Evolutionary conservation across 345 rosid genomes (phyloP), one percentile per base, ranked within the genome.

Genomic region (Anacardium occidentale): DNA sequence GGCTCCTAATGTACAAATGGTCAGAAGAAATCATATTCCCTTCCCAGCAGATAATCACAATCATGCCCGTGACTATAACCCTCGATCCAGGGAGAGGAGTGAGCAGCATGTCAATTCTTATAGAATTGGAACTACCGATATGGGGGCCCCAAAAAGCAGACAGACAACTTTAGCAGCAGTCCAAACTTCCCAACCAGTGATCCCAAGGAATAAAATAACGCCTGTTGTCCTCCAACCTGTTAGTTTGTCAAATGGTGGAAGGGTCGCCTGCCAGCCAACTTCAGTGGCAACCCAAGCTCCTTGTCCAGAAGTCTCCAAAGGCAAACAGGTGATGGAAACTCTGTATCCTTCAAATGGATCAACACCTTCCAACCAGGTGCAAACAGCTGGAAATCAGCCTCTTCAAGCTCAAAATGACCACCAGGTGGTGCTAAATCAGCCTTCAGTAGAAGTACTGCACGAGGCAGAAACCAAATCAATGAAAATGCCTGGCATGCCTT

Each of bases 1-100:
- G 63, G 95, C 91, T 40, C 98, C 97, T n/a, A 66, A 77, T 68
- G 84, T 86, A 66, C 88, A 80, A 44, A 91, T 93, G 97, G 82
- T 91, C 42, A 77, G 80, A 75, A 83, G 98, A 83, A 92, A 83
- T 24, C 80, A 76, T 76, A 68, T 88, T 69, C 81, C 88, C 52
- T 60, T 81, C 63, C 95, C 85, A 37, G 74, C 80, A 51, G 78
- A 69, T 69, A 80, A 65, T 71, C 75, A 79, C 40, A 45, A 78
- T 74, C 86, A 62, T 50, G 77, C 66, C 29, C 69, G 74, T 62
- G 77, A 71, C 54, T 61, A 63, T 61, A 73, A 65, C 56, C 61
- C 65, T 67, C 54, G 63, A 62, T 57, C 69, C 60, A 75, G 83
- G 74, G 68, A 60, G 75, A 62, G 68, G 62, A 50, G 66, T 60